These are phyloP conservation scores for Emericellopsis cladophorae DNA, from an alignment of 2,329 filamentous ascomycete genomes.

Conservation along the genomic window DNA sequence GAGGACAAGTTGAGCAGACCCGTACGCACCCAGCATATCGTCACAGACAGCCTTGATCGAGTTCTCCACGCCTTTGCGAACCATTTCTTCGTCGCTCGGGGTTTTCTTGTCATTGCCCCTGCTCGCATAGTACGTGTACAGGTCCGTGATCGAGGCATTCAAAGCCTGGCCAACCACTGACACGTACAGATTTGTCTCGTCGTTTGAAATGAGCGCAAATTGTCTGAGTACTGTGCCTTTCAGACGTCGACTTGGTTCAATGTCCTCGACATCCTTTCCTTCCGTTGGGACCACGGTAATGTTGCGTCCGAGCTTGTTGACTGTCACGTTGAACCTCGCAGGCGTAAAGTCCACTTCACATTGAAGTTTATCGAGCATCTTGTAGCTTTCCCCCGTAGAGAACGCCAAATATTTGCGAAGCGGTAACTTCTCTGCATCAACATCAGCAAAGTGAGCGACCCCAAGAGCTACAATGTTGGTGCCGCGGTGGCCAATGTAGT, in stretches of 20 bases:
- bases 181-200: conserved; percentile 20
- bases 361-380: not conserved
- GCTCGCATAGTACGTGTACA: conserved; percentile 1
- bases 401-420: not conserved
- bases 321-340: not conserved
- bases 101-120: not conserved
- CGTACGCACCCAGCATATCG: conserved; percentile 1
- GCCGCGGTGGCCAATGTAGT: not conserved
- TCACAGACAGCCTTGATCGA: not conserved
- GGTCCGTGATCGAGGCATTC: conserved; percentile 14
- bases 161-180: conserved; percentile 20
- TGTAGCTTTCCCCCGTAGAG: not conserved
- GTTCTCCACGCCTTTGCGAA: not conserved
- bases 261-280: not conserved
- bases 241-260: not conserved
- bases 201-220: conserved; percentile 20
- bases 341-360: not conserved
- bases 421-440: not conserved
- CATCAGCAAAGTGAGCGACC: not conserved
- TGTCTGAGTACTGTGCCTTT: conserved; percentile 13
- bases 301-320: not conserved
- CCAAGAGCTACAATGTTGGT: conserved; percentile 1
- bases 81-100: not conserved
- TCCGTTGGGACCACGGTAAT: conserved; percentile 1
- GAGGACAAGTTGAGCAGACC: not conserved